phyloP scores from a whole-genome alignment of 352 stramenopile species.

The Elongisporangium senticosum region DNA sequence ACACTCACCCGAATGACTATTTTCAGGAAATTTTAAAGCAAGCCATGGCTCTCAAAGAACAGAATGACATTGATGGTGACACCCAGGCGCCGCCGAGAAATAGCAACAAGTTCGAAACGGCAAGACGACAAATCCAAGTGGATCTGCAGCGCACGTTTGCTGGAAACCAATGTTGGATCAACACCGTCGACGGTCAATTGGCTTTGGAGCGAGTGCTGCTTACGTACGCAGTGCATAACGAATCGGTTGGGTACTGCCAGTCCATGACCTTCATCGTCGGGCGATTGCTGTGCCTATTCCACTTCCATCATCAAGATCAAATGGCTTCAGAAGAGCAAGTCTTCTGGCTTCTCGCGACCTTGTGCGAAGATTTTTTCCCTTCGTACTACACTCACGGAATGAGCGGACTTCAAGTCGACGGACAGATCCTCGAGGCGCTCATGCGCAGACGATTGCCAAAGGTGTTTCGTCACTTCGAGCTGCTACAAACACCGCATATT shows the following conservation, averaged over 20 bases:
- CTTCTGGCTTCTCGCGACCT: slow-evolving; percentile 53
- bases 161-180: slow-evolving; percentile 61
- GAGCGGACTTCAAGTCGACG: slow-evolving; percentile 51
- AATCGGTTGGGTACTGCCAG: slow-evolving; percentile 82
- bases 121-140: slow-evolving; percentile 50
- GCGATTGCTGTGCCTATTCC: slow-evolving; percentile 59
- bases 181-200: slow-evolving; percentile 28
- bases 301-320: slow-evolving; percentile 1
- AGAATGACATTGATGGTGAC: not conserved
- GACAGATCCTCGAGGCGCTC: slow-evolving; percentile 44
- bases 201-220: slow-evolving; percentile 65
- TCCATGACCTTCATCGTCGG: slow-evolving; percentile 88
- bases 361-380: slow-evolving; percentile 58
- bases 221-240: slow-evolving; percentile 76
- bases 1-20: slow-evolving; percentile 19
- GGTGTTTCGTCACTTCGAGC: slow-evolving; percentile 48
- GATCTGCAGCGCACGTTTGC: slow-evolving; percentile 71
- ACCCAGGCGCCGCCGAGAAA: slow-evolving; percentile 7
- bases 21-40: slow-evolving; percentile 21
- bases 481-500: slow-evolving; percentile 43
- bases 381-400: slow-evolving; percentile 64
- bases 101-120: slow-evolving; percentile 21
- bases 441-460: slow-evolving; percentile 43
- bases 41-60: slow-evolving; percentile 2
- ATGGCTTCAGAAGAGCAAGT: slow-evolving; percentile 30